These are phyloP conservation scores for Gloeostereum incarnatum DNA, from an alignment of 768 basidiomycete species.

Conservation along the genomic window DNA sequence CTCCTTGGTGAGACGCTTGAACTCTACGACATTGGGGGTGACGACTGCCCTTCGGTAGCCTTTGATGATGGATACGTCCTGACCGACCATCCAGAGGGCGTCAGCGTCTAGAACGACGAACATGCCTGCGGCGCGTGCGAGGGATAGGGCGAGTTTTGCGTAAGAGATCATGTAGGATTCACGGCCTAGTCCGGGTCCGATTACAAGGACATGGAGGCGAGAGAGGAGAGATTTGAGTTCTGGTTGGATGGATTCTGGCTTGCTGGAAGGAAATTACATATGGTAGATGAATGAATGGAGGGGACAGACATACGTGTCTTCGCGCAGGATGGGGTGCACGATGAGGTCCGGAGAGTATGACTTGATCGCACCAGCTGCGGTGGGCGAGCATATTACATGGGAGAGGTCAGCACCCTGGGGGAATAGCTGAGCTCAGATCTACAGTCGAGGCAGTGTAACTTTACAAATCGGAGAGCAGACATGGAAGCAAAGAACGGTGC, in stretches of 20 bases:
- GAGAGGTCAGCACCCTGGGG: slow-evolving; percentile 89
- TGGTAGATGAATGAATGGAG: slow-evolving; percentile 1
- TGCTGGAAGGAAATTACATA: slow-evolving; percentile 21
- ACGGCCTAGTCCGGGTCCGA: slow-evolving; percentile 92
- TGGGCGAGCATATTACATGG: slow-evolving; percentile 95
- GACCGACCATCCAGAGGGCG: slow-evolving; percentile 75
- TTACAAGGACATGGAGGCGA: slow-evolving; percentile 85
- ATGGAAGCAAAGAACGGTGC: slow-evolving; percentile 96
- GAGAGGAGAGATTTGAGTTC: slow-evolving; percentile 62
- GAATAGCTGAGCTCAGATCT: neutral
- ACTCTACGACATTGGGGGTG: slow-evolving; percentile 94
- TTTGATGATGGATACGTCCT: slow-evolving; percentile 61
- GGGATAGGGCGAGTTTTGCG: slow-evolving; percentile 63
- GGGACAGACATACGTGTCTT: slow-evolving; percentile 43
- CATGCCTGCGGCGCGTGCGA: slow-evolving; percentile 71
- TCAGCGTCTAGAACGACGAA: slow-evolving; percentile 95
- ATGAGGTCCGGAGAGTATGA: slow-evolving; percentile 96
- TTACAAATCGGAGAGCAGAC: slow-evolving; percentile 77
- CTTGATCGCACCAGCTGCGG: slow-evolving; percentile 89
- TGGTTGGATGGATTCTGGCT: slow-evolving; percentile 34
- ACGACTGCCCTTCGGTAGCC: slow-evolving; percentile 85
- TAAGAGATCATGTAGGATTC: slow-evolving; percentile 84
- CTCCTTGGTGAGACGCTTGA: slow-evolving; percentile 72
- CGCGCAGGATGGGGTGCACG: slow-evolving; percentile 84
- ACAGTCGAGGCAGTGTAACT: no score